A percentile compares a stretch with the other conserved stretches of the same genome.
Evolutionary conservation across 2,329 filamentous ascomycete genomes (phyloP).

Genomic region (Trichoderma asperellum): DNA sequence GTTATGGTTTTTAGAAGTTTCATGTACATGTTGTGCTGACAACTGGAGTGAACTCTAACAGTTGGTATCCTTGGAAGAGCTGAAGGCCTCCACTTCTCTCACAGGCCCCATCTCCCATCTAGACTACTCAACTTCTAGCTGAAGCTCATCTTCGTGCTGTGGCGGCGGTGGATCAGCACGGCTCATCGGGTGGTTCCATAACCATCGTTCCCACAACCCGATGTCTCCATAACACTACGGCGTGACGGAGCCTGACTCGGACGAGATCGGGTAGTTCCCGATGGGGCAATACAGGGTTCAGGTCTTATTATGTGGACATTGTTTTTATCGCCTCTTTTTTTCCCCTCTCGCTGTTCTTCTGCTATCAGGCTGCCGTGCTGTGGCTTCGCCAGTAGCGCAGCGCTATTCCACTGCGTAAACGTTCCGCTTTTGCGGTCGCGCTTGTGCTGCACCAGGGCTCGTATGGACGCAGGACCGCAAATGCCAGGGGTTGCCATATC

Average conservation of each 20-base stretch:
- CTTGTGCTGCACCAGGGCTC: slow-evolving; percentile 25
- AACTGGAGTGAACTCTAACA: background rate
- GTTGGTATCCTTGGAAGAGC: background rate
- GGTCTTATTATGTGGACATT: background rate
- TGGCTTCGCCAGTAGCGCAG: slow-evolving; percentile 3
- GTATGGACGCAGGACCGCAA: slow-evolving; percentile 22
- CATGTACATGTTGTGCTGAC: background rate
- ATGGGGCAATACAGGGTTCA: slow-evolving; percentile 21
- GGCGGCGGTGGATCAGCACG: slow-evolving; percentile 15
- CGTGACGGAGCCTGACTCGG: slow-evolving; percentile 17
- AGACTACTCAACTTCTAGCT: background rate
- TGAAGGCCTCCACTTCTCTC: background rate
- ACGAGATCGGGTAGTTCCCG: slow-evolving; percentile 24
- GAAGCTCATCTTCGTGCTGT: background rate
- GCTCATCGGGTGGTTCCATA: background rate
- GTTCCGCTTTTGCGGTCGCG: slow-evolving; percentile 24
- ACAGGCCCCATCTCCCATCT: background rate
- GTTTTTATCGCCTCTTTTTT: background rate
- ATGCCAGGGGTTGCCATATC: slow-evolving; percentile 10
- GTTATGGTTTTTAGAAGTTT: slow-evolving; percentile 1
- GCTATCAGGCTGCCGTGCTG: slow-evolving; percentile 5
- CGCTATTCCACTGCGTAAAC: slow-evolving; percentile 5
- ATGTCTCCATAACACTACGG: slow-evolving; percentile 15
- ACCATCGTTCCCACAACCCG: slow-evolving; percentile 11
- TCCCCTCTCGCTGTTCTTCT: background rate